Evolutionary conservation across 805 yeast genomes (phyloP), one percentile per base, ranked within the genome.

Genomic region (Kuraishia floccosa): DNA sequence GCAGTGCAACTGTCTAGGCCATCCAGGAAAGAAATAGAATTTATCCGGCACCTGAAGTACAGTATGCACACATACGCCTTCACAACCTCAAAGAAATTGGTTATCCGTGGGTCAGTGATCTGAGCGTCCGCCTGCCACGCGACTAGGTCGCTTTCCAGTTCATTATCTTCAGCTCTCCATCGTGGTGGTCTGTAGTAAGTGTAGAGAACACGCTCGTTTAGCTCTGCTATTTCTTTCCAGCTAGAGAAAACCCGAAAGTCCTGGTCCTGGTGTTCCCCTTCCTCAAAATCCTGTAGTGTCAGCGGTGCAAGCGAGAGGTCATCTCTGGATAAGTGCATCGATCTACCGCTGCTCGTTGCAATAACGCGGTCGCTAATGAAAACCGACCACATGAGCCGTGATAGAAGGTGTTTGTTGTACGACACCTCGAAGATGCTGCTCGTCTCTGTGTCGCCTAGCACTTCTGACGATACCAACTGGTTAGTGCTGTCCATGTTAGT

Each of bases 291-390:
- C 6, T 38, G 36, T 4, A 38, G 8, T n/a, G 22, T 30, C 9
- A 49, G 44, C 14, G 37, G 40, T 29, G 46, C 54, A 8, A 50
- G 40, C 5, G 42, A 40, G 20, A 48, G 20, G 34, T 52, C 56
- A 10, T 46, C 38, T 3, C 34, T 37, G 29, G 47, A 47, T 29
- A 38, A 47, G 23, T 39, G 39, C 48, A 50, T 38, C 5, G 51
- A 44, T 12, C 47, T 36, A 19, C 49, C 48, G 26, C 51, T 37
- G 3, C 55, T 52, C 5, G 45, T 43, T 4, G 53, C 35, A 6
- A 43, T 37, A 14, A 49, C 36, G n/a, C 55, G 34, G 32, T 50
- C 56, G 25, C 47, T 39, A 27, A 56, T 49, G 28, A 41, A 49
- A 1, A 49, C 39, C 0, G 44, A 40, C 57, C 57, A 52, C 30